Conservation (phyloP, 2,329 filamentous ascomycete species). For the Pseudogymnoascus sp. region DNA sequence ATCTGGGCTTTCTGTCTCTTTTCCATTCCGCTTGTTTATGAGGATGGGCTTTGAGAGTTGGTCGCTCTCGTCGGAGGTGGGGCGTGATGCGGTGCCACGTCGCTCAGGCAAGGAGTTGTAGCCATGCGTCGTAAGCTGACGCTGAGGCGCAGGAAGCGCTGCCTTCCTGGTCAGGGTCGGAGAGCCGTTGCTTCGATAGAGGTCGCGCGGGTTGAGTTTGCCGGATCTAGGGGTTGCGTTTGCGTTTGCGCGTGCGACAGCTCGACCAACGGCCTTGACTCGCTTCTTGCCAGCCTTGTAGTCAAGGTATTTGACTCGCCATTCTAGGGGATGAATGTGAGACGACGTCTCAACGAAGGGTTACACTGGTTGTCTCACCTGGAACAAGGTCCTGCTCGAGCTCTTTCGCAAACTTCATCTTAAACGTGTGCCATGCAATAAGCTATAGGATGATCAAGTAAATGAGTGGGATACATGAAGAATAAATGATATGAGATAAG, state of each 20-base stretch:
- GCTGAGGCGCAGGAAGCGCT: background rate
- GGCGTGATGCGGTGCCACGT: background rate
- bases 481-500: slow-evolving; percentile 4
- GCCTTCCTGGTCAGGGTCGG: background rate
- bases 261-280: slow-evolving; percentile 73
- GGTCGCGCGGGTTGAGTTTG: slow-evolving; percentile 12
- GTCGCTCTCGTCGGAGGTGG: slow-evolving; percentile 10
- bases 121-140: background rate
- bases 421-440: background rate
- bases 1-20: background rate
- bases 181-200: slow-evolving; percentile 10
- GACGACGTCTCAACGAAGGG: slow-evolving; percentile 3
- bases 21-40: slow-evolving; percentile 10
- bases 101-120: slow-evolving; percentile 4
- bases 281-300: slow-evolving; percentile 96
- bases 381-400: slow-evolving; percentile 83
- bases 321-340: slow-evolving; percentile 49
- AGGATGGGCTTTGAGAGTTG: slow-evolving; percentile 3
- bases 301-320: slow-evolving; percentile 88
- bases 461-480: background rate
- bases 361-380: slow-evolving; percentile 40
- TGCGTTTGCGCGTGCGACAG: slow-evolving; percentile 57
- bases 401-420: slow-evolving; percentile 67
- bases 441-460: background rate
- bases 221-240: slow-evolving; percentile 41